Percentiles rank a stretch among this genome's conserved stretches.
phyloP scores from a whole-genome alignment of 2,329 filamentous ascomycete genomes.

The Epichloe sp. region DNA sequence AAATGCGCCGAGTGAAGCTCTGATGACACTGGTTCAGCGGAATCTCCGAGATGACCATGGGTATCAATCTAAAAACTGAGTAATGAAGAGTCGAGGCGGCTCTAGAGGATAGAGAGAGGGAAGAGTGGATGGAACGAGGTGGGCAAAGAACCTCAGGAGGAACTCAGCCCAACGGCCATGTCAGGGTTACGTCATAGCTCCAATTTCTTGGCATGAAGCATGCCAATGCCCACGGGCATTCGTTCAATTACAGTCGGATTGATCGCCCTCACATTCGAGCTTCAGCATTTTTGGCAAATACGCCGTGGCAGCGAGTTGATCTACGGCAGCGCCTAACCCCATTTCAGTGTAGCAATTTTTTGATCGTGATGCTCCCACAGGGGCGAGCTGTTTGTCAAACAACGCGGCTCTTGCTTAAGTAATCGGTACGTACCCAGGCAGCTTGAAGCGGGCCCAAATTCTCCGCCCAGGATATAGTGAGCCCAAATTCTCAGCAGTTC shows the following conservation, averaged over 20 bases:
- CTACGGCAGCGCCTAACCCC: not conserved
- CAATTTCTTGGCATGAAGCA: not conserved
- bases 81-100: not conserved
- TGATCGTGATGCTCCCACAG: not conserved
- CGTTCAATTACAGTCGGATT: not conserved
- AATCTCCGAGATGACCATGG: not conserved
- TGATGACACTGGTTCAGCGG: not conserved
- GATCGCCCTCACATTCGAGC: too few relatives aligned
- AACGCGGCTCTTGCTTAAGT: too few relatives aligned
- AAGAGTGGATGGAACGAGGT: too few relatives aligned
- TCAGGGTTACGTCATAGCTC: conserved; percentile 3
- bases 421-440: too few relatives aligned
- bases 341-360: not conserved
- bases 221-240: not conserved
- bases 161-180: too few relatives aligned
- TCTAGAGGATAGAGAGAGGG: not conserved
- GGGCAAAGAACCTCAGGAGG: not conserved
- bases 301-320: not conserved
- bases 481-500: not conserved
- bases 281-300: too few relatives aligned
- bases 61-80: not conserved
- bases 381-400: not conserved
- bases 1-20: not conserved
- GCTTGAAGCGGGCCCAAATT: too few relatives aligned
- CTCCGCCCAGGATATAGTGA: not conserved